Base-by-base conservation (phyloP, 352 stramenopile genomes). In the Globisporangium heterothallicum region DNA sequence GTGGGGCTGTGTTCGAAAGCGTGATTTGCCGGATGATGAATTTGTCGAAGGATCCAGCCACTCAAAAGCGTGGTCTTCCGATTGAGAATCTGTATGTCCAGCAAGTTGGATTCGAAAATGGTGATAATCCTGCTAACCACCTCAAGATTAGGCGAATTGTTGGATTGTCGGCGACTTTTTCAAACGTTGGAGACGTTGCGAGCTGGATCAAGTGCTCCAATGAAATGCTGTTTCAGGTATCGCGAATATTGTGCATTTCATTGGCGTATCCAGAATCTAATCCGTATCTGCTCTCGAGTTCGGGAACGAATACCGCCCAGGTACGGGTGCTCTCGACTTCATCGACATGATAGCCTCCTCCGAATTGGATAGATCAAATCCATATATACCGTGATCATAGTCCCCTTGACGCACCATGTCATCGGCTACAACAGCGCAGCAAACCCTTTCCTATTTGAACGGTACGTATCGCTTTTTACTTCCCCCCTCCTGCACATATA, bases 11-110 rank as follows among this genome's bases (percentile, higher is more conserved):
- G 6, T 49, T 78, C 12, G 68, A 78, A 45, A 54, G 59, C 3
- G 52, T 75, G 2, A 54, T 78, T 25, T 63, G 59, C 19, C 62
- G 68, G 19, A 77, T 77, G 64, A 74, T 69, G 59, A 61, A 60
- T 40, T 19, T 75, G 8, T 53, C 59, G 13, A 57, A 51, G 13
- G 24, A 38, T 24, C 53, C 64, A 18, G 18, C 27, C 9, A 30
- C 58, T 12, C 46, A 43, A 24, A 54, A 34, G 13, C 42, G 35
- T 21, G 45, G 36, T 18, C 36, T 41, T 6, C 61, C 61, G n/a
- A 59, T 70, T 21, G 27, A 45, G 24, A 45, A 60, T 6, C n/a
- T 74, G 65, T 74, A 56, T 16, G 46, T 53, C 1, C 3, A 48
- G 14, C 29, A 25, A 41, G 3, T 55, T 54, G 14, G 18, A 26